Percentiles rank a stretch among this genome's conserved stretches.
phyloP scores from a whole-genome alignment of 2,329 filamentous ascomycete species.

The Leptographium flavum region DNA sequence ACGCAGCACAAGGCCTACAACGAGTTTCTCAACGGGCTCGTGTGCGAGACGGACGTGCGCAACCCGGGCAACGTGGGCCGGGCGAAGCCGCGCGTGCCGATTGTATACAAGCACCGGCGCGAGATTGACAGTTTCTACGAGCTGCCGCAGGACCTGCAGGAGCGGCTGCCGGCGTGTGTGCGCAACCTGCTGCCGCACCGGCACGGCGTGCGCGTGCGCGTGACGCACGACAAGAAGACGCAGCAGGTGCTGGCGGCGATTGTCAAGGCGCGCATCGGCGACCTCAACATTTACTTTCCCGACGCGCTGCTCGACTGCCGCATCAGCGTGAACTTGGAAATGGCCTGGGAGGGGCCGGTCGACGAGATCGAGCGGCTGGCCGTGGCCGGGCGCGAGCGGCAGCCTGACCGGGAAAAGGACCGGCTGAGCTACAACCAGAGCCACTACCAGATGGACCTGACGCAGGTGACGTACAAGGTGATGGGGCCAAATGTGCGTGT shows the following conservation, averaged over 20 bases:
- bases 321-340: conserved; percentile 89
- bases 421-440: conserved; percentile 82
- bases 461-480: conserved; percentile 56
- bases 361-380: conserved; percentile 34
- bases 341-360: conserved; percentile 62
- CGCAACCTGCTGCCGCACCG: conserved; percentile 43
- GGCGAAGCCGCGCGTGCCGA: conserved; percentile 37
- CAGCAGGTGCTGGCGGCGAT: conserved; percentile 60
- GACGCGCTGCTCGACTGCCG: conserved; percentile 71
- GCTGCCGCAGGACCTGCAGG: conserved; percentile 44
- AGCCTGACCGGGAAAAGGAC: conserved; percentile 66
- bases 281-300: conserved; percentile 79
- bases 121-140: conserved; percentile 84
- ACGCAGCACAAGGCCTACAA: conserved; percentile 73
- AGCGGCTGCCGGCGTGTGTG: conserved; percentile 50
- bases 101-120: conserved; percentile 69
- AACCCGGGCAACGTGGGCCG: conserved; percentile 29
- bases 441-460: conserved; percentile 81
- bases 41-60: conserved; percentile 42
- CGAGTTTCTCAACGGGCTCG: conserved; percentile 61
- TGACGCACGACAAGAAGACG: conserved; percentile 64
- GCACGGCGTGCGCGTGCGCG: conserved; percentile 48
- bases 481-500: conserved; percentile 10
- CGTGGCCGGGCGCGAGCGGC: conserved; percentile 22
- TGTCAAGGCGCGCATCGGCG: conserved; percentile 76